A percentile compares a stretch with the other conserved stretches of the same genome.
Conservation (phyloP, 192 early-diverging fungal species). For the Coemansia sp. region DNA sequence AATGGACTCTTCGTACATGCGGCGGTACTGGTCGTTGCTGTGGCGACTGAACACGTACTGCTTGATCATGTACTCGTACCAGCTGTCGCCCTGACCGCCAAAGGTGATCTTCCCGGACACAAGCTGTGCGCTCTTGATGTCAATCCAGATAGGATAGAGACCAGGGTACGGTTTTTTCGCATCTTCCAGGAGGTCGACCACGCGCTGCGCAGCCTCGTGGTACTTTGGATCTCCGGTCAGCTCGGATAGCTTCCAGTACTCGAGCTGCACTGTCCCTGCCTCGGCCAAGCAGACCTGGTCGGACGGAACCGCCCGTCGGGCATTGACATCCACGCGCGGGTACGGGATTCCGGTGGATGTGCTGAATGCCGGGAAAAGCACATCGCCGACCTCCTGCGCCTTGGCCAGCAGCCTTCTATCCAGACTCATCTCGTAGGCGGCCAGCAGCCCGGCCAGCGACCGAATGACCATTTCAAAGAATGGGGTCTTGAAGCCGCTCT, state of each 20-base stretch:
- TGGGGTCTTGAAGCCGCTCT: conserved; percentile 51
- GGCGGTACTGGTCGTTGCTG: conserved; percentile 41
- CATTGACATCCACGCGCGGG: conserved; percentile 59
- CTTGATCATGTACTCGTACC: conserved; percentile 58
- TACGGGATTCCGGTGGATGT: conserved; percentile 73
- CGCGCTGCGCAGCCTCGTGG: conserved; percentile 57
- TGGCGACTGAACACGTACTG: conserved; percentile 48
- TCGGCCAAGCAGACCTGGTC: conserved; percentile 58
- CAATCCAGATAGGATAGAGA: conserved; percentile 61
- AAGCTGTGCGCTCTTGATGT: conserved; percentile 34
- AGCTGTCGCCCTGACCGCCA: conserved; percentile 54
- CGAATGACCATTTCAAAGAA: conserved; percentile 89
- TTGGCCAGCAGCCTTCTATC: conserved; percentile 69
- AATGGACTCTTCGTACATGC: conserved; percentile 55
- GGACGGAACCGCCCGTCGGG: conserved; percentile 22
- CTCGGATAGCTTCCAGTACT: conserved; percentile 78
- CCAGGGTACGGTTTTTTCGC: conserved; percentile 52
- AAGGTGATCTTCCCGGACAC: conserved; percentile 49
- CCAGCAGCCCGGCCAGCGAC: conserved; percentile 75
- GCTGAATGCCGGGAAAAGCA: conserved; percentile 72
- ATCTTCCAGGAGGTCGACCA: conserved; percentile 57
- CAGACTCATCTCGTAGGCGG: conserved; percentile 79
- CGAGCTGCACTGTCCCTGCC: conserved; percentile 77
- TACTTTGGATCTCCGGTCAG: conserved; percentile 73
- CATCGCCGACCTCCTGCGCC: conserved; percentile 67